These are phyloP conservation scores for Albizia julibrissin DNA, from an alignment of 306 rosid genomes.

Conservation along the genomic window DNA sequence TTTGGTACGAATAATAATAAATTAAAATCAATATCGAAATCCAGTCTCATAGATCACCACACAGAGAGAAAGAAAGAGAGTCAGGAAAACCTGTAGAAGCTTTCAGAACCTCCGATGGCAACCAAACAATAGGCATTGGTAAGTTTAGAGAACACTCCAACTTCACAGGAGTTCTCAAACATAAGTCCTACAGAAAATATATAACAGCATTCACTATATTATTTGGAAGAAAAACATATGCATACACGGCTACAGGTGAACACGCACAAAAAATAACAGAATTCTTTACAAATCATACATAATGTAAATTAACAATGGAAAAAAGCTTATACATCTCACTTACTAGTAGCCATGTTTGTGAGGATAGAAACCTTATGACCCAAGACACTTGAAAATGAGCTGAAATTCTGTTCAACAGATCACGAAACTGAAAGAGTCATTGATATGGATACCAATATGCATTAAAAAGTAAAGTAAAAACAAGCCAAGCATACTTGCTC, in stretches of 20 bases:
- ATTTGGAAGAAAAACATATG: not conserved
- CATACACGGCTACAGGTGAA: not conserved
- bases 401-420: constrained; percentile 26
- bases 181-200: constrained; percentile 60
- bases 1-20: not conserved
- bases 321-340: constrained; percentile 34
- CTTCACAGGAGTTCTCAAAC: constrained; percentile 88
- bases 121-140: constrained; percentile 95
- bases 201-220: not conserved
- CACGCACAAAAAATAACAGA: not conserved
- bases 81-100: constrained; percentile 68
- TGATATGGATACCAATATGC: not conserved
- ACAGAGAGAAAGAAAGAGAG: not conserved
- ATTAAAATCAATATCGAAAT: not conserved
- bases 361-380: constrained; percentile 31
- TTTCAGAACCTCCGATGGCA: constrained; percentile 96
- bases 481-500: not conserved
- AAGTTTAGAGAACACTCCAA: constrained; percentile 96
- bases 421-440: not conserved
- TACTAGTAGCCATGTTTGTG: constrained; percentile 57
- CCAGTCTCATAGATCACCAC: not conserved
- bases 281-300: not conserved
- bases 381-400: constrained; percentile 20
- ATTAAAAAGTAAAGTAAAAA: not conserved
- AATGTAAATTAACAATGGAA: constrained; percentile 2